Percentiles rank a stretch among this genome's conserved stretches.
Conservation (phyloP, 2,329 filamentous ascomycete genomes). For the Ceratocystis cubensis region DNA sequence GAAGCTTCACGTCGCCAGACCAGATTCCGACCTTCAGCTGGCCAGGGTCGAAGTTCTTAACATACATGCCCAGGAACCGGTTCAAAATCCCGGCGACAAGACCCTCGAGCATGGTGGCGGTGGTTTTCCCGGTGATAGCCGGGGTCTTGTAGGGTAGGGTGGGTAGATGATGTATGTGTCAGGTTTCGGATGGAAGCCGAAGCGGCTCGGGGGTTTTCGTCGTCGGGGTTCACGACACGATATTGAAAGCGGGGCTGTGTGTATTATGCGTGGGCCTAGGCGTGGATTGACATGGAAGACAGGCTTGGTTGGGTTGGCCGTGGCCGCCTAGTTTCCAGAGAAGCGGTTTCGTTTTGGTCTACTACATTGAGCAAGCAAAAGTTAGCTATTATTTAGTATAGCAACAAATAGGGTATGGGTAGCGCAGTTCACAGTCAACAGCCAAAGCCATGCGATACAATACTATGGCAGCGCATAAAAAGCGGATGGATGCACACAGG, state of each 20-base stretch:
- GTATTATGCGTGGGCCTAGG: not conserved
- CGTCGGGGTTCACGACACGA: not conserved
- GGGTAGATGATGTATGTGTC: not conserved
- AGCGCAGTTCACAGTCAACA: too few relatives aligned
- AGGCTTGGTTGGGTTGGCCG: not conserved
- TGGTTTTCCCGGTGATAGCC: not conserved
- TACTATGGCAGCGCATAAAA: too few relatives aligned
- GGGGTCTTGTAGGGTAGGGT: not conserved
- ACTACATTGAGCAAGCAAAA: too few relatives aligned
- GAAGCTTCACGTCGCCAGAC: conserved; percentile 94
- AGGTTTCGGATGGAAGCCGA: not conserved
- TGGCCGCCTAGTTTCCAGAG: too few relatives aligned
- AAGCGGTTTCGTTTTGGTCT: too few relatives aligned
- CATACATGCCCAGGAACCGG: conserved; percentile 98
- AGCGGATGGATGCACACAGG: too few relatives aligned
- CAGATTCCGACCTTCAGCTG: conserved; percentile 98
- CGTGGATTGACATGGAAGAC: not conserved
- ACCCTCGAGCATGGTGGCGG: conserved; percentile 70
- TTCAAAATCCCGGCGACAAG: conserved; percentile 95
- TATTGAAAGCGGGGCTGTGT: too few relatives aligned
- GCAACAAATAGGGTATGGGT: too few relatives aligned
- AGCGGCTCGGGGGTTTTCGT: not conserved
- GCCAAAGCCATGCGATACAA: too few relatives aligned
- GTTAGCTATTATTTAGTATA: too few relatives aligned
- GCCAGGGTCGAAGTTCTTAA: conserved; percentile 96